phyloP scores from a whole-genome alignment of 768 basidiomycete genomes.

The Asterophora parasitica region DNA sequence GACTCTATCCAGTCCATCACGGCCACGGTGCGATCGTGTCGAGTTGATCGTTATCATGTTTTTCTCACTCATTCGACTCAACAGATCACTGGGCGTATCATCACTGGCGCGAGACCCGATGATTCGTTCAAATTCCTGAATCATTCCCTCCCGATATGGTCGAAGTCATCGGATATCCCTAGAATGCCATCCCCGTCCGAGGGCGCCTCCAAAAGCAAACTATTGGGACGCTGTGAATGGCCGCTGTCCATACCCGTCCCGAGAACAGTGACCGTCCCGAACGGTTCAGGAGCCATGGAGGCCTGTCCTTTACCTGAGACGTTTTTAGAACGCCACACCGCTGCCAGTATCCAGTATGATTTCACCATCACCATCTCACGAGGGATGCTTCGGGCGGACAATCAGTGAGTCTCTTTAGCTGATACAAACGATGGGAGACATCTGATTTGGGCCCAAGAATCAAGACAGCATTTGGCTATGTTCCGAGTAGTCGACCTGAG shows the following conservation, averaged over 20 bases:
- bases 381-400: conserved; percentile 44
- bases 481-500: conserved; percentile 41
- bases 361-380: conserved; percentile 40
- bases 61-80: not conserved
- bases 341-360: conserved; percentile 48
- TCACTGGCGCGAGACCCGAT: conserved; percentile 40
- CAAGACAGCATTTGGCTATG: conserved; percentile 50
- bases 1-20: conserved; percentile 48
- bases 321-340: conserved; percentile 45
- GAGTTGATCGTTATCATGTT: not conserved
- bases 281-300: conserved; percentile 31
- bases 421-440: too few species aligned
- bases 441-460: conserved; percentile 27
- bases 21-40: conserved; percentile 31
- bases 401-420: conserved; percentile 30
- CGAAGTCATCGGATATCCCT: conserved; percentile 36
- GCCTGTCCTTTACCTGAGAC: conserved; percentile 46
- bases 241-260: conserved; percentile 44
- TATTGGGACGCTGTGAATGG: conserved; percentile 44
- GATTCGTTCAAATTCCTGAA: conserved; percentile 43
- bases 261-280: conserved; percentile 35
- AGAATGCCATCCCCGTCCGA: conserved; percentile 38
- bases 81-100: conserved; percentile 47
- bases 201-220: conserved; percentile 36
- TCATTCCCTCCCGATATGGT: conserved; percentile 43